phyloP scores from a whole-genome alignment of 352 stramenopile genomes.

The Phytopythium aichiense region DNA sequence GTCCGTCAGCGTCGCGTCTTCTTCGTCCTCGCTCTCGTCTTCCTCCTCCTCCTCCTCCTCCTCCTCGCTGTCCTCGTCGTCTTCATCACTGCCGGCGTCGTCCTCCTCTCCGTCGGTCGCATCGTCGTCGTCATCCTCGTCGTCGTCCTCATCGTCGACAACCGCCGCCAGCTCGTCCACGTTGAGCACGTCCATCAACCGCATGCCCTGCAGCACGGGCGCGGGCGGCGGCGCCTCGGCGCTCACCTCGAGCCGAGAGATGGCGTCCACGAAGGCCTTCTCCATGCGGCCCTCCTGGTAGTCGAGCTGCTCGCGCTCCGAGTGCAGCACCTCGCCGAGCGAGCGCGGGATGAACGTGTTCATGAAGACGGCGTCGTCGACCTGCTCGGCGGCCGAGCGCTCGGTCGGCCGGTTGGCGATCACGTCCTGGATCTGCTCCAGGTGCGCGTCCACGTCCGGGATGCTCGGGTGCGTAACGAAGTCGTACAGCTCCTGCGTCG shows the following conservation, averaged over 20 bases:
- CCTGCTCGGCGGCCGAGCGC: conserved; percentile 74
- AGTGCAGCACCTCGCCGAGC: conserved; percentile 91
- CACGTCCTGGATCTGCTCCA: conserved; percentile 89
- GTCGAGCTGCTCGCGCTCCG: conserved; percentile 79
- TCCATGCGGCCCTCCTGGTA: conserved; percentile 87
- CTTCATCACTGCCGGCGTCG: conserved; percentile 24
- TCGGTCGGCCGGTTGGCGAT: conserved; percentile 72
- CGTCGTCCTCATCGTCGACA: conserved; percentile 23
- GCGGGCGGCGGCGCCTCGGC: conserved; percentile 14
- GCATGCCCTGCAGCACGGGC: conserved; percentile 27
- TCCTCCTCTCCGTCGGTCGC: conserved; percentile 12
- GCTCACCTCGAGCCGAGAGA: conserved; percentile 67
- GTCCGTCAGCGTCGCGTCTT: conserved; percentile 55
- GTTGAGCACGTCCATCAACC: conserved; percentile 74
- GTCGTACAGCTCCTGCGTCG: conserved; percentile 94
- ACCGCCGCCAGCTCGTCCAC: conserved; percentile 51
- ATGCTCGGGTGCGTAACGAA: conserved; percentile 89
- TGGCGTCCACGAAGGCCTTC: conserved; percentile 72
- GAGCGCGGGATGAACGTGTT: conserved; percentile 93
- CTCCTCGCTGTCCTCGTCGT: conserved; percentile 47
- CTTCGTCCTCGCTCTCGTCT: conserved; percentile 38
- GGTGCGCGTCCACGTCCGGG: conserved; percentile 67
- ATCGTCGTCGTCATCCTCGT: conserved; percentile 39
- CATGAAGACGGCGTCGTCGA: conserved; percentile 94
- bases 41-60: conserved; percentile 22